These are phyloP conservation scores for Psilocybe cyanescens DNA, from an alignment of 768 basidiomycete species.

Conservation along the genomic window DNA sequence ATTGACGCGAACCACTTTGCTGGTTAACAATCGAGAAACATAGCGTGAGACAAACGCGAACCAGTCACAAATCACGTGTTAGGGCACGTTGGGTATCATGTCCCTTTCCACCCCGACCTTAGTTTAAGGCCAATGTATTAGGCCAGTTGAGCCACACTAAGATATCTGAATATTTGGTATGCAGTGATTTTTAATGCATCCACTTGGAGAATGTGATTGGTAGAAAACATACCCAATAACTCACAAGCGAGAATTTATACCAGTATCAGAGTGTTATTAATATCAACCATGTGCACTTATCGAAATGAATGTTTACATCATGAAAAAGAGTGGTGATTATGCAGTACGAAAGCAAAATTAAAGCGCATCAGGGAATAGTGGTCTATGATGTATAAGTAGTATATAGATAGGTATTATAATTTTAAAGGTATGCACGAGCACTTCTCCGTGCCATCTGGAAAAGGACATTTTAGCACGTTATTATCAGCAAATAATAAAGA, in stretches of 20 bases:
- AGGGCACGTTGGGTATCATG: too few relatives aligned
- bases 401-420: conserved; percentile 23
- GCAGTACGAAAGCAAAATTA: conserved; percentile 19
- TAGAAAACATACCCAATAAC: too few relatives aligned
- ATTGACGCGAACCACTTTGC: background rate
- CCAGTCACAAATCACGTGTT: conserved; percentile 23
- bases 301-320: background rate
- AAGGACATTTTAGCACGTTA: conserved; percentile 4
- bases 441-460: conserved; percentile 47
- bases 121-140: too few relatives aligned
- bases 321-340: conserved; percentile 31
- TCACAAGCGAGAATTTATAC: too few relatives aligned
- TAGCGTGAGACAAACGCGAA: conserved; percentile 26
- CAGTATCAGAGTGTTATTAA: too few relatives aligned
- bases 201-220: too few relatives aligned
- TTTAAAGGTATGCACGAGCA: conserved; percentile 50
- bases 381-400: conserved; percentile 21
- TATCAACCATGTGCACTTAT: background rate
- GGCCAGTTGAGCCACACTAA: too few relatives aligned
- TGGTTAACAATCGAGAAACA: background rate
- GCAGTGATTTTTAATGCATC: conserved; percentile 9
- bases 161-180: background rate
- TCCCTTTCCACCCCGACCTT: too few relatives aligned
- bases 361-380: background rate
- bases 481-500: conserved; percentile 6